These are phyloP conservation scores for Hordeum vulgare DNA, from an alignment of 176 grass and related monocot genomes.

Conservation along the genomic window MorexV3_pseudomolecules_assembly NC_058520.1:542895450-542895949, in stretches of 20 bases:
- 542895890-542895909: conserved; percentile 1
- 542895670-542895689: conserved; percentile 12
- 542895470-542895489: neutral
- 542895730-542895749: conserved; percentile 42
- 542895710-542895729: conserved; percentile 24
- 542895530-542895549: neutral
- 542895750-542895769: conserved; percentile 24
- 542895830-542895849: conserved; percentile 33
- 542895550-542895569: conserved; percentile 21
- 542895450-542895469: neutral
- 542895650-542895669: neutral
- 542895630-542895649: conserved; percentile 20
- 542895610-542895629: conserved; percentile 28
- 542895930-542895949: neutral
- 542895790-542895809: conserved; percentile 66
- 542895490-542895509: neutral
- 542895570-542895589: neutral
- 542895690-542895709: conserved; percentile 40
- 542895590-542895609: neutral
- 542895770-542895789: conserved; percentile 21
- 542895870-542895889: conserved; percentile 38
- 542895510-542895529: neutral
- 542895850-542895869: conserved; percentile 43
- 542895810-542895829: conserved; percentile 61
- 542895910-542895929: neutral